phyloP scores from a whole-genome alignment of 2,329 filamentous ascomycete genomes.

The Trichoderma oligosporum region DNA sequence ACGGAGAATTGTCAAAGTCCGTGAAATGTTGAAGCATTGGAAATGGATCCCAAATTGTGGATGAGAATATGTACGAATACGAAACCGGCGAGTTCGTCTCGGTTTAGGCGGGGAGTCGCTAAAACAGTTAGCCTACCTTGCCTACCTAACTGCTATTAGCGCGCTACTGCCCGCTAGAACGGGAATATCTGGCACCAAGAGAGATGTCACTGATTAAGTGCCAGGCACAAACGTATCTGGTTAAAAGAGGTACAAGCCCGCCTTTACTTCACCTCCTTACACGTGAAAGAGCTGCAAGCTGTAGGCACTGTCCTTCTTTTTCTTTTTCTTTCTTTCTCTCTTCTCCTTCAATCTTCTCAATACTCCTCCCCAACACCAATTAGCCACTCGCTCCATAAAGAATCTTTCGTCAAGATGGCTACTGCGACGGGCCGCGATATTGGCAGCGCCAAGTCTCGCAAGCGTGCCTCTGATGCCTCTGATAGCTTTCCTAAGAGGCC shows the following conservation, averaged over 20 bases:
- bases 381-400: neutral
- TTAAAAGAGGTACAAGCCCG: neutral
- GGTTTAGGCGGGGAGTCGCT: too few relatives aligned
- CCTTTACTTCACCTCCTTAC: neutral
- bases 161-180: neutral
- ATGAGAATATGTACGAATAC: neutral
- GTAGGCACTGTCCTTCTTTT: too few relatives aligned
- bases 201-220: neutral
- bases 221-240: slow-evolving; percentile 2
- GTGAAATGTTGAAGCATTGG: neutral
- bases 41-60: neutral
- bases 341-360: neutral
- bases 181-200: neutral
- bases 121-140: too few relatives aligned
- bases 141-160: neutral
- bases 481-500: slow-evolving; percentile 43
- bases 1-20: slow-evolving; percentile 3
- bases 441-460: slow-evolving; percentile 37
- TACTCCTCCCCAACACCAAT: neutral
- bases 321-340: neutral
- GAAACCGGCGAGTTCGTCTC: too few relatives aligned
- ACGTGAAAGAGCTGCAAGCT: neutral
- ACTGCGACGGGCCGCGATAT: slow-evolving; percentile 30
- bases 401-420: slow-evolving; percentile 27
- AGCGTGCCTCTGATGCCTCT: slow-evolving; percentile 41